Evolutionary conservation across 208 protist species (phyloP), one percentile per base, ranked within the genome.

Genomic region (Borovskyia barvae): DNA sequence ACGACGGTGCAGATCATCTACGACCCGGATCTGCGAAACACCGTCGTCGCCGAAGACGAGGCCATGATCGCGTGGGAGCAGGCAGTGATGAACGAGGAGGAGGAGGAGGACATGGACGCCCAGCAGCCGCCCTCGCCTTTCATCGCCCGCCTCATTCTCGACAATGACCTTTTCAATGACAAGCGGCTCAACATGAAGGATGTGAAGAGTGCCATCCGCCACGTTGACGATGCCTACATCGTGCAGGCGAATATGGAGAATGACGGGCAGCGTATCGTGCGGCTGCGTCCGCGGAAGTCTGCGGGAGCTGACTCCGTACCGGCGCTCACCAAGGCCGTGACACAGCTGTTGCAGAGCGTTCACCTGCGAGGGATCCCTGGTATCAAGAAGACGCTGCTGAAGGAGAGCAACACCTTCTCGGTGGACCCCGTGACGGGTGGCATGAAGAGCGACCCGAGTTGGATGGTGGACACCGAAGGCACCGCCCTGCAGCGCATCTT

Each of bases 1-100:
- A 74, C 58, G 6, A 72, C 59, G 15, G 97, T 97, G 33, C 90
- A 99, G 74, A 99, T 99, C 59, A 97, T 96, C 50, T 99, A 99
- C 72, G 98, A 99, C 71, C 98, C 97, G 26, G 87, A 99, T 63
- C 80, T 77, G 28, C 32, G 66, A 20, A 76, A 96, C 37, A 97
- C 97, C 3, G 72, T 99, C 5, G 88, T 99, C 17, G 77, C 79
- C 41, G 97, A 98, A 47, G 99, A 99, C 72, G 41, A 75, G 28
- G 72, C 70, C n/a, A 88, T 94, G 33, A 35, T 94, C 17, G 53
- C 68, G 35, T 60, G 73, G 47, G 82, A 92, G 75, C 77, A 80
- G 75, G 67, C 59, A 25, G 83, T 89, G 35, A 69, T 66, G 65
- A 74, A 88, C 50, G 75, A 87, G 19, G 77, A 85, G 67, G 69